Base-by-base conservation (phyloP, 345 rosid species). In the Melastoma malabathricum region DNA sequence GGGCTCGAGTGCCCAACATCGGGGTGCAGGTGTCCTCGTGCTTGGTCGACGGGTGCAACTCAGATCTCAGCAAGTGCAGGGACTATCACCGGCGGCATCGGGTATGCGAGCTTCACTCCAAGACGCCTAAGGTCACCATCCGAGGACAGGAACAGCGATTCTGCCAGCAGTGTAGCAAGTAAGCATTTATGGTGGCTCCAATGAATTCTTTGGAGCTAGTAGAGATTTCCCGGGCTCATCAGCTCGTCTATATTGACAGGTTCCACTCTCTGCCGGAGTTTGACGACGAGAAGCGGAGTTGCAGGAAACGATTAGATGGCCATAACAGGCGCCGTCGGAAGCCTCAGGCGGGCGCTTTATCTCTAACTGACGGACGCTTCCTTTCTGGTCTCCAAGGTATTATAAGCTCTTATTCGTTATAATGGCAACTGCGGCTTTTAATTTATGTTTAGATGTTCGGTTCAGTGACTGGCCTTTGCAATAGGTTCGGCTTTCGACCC, bases 121-220 rank as follows among this genome's bases (percentile, higher is more conserved):
- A 84, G 72, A 74, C 83, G 14, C 57, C 88, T 3, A 71, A 48
- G 39, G 88, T 84, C 47, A 65, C 66, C 12, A 76, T 84, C 53
- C 68, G 59, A 50, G 83, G 88, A 43, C 79, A 49, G 45, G 85
- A 81, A 44, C 82, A 69, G 39, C 71, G 88, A 22, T 84, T 84
- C 60, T 80, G 93, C 71, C 93, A 84, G 79, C 93, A 84, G 67
- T 84, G 93, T 69, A 84, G 88, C 78, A 74, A 88, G 94, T 77
- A 59, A 48, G 31, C 8, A 23, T 12, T 25, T n/a, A 15, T 50
- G 17, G 3, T 31, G n/a, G 34, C 17, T 18, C 23, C 25, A 6
- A 22, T 31, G 18, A 50, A 23, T 50, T 13, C 43, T 50, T 3
- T 4, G 27, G 22, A 29, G 53, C 43, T 50, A 20, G 31, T 3